Evolutionary conservation across 1,284 basidiomycete species (phyloP).

Genomic region (Melampsora abietis-canadensis): DNA sequence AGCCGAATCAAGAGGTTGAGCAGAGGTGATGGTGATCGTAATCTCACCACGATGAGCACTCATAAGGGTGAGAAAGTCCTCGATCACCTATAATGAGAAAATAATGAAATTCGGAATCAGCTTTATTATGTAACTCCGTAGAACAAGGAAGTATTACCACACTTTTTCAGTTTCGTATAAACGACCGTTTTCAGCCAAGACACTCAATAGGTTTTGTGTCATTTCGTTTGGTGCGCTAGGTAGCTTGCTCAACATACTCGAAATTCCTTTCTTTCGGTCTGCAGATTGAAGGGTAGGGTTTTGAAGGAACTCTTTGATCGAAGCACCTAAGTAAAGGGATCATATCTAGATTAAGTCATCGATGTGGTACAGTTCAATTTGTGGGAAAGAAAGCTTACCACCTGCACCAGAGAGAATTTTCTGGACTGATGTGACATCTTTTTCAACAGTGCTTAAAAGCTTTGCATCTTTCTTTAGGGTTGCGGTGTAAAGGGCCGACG

Average conservation of each 20-base stretch:
- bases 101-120: not conserved
- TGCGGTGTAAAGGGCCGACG: slow-evolving; percentile 86
- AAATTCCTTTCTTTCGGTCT: slow-evolving; percentile 38
- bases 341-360: not conserved
- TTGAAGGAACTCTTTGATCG: slow-evolving; percentile 36
- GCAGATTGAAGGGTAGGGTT: slow-evolving; percentile 42
- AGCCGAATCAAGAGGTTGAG: slow-evolving; percentile 68
- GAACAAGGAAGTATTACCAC: not conserved
- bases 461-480: slow-evolving; percentile 69
- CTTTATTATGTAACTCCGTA: not conserved
- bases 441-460: slow-evolving; percentile 52
- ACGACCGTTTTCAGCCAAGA: slow-evolving; percentile 91
- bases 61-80: slow-evolving; percentile 86
- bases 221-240: slow-evolving; percentile 51
- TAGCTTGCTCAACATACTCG: slow-evolving; percentile 26
- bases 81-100: slow-evolving; percentile 62
- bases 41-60: slow-evolving; percentile 88
- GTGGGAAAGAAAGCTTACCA: slow-evolving; percentile 19
- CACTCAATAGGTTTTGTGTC: slow-evolving; percentile 85
- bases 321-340: slow-evolving; percentile 8
- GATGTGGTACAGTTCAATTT: not conserved
- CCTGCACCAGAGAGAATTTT: slow-evolving; percentile 29
- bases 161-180: slow-evolving; percentile 71
- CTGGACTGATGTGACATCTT: slow-evolving; percentile 37
- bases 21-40: slow-evolving; percentile 86